phyloP scores from a whole-genome alignment of 139 green algal species.

The Medakamo hakoo region DNA sequence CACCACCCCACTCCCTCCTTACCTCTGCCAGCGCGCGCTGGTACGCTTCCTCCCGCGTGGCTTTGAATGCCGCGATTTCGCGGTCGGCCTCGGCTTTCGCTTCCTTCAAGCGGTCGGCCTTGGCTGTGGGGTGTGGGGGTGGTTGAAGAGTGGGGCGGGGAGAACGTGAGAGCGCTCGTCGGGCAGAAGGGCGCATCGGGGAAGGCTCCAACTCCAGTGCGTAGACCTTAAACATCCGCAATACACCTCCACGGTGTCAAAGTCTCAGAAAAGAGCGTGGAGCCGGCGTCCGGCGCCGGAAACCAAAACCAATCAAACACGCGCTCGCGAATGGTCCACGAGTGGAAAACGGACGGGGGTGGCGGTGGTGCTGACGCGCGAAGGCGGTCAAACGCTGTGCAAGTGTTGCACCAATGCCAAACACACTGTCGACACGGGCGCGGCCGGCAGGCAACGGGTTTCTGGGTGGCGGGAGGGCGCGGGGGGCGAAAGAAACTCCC shows the following conservation, averaged over 20 bases:
- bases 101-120: constrained; percentile 54
- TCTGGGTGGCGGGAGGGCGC: too few species aligned
- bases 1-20: neutral
- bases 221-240: too few species aligned
- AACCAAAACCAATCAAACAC: neutral
- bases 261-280: neutral
- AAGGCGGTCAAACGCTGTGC: too few species aligned
- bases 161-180: neutral
- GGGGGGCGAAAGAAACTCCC: neutral
- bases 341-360: too few species aligned
- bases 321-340: too few species aligned
- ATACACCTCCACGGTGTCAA: neutral
- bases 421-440: neutral
- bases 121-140: constrained; percentile 30
- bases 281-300: neutral
- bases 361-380: too few species aligned
- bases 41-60: constrained; percentile 56
- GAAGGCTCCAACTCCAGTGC: neutral
- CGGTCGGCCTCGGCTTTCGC: constrained; percentile 68
- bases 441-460: too few species aligned
- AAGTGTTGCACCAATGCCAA: neutral
- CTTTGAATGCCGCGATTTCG: constrained; percentile 55
- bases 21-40: constrained; percentile 47
- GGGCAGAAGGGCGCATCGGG: neutral
- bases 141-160: neutral